Percentiles rank a stretch among this genome's conserved stretches.
Conservation (phyloP, 2,329 filamentous ascomycete species). For the Pestalotiopsis sp. region DNA sequence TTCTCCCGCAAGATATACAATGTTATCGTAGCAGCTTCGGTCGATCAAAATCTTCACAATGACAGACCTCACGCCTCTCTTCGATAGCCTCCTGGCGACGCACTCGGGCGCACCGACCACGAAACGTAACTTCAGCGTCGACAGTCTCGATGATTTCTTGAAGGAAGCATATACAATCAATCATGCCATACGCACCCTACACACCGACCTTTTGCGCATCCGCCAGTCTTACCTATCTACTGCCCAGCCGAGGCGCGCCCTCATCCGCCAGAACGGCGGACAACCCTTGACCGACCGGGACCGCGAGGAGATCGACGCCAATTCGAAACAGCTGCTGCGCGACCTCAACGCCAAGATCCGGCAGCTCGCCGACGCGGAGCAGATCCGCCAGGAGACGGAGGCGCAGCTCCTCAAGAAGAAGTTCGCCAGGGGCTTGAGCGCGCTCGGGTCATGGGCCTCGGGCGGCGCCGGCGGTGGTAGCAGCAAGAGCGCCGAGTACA, state of each 20-base stretch:
- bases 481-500: constrained; percentile 65
- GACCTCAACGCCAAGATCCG: constrained; percentile 83
- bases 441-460: constrained; percentile 66
- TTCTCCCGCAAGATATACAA: background rate
- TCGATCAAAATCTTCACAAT: constrained; percentile 34
- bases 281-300: constrained; percentile 76
- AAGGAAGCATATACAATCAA: constrained; percentile 97
- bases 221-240: constrained; percentile 91
- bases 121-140: constrained; percentile 41
- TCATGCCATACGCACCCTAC: constrained; percentile 79
- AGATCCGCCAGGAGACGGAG: constrained; percentile 78
- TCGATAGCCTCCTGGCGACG: constrained; percentile 69
- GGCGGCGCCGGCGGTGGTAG: constrained; percentile 55
- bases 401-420: constrained; percentile 72
- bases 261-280: constrained; percentile 49
- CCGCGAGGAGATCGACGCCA: constrained; percentile 83
- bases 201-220: constrained; percentile 78
- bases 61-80: constrained; percentile 67
- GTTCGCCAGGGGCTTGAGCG: constrained; percentile 66
- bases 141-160: constrained; percentile 80
- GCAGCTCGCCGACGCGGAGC: constrained; percentile 79
- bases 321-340: constrained; percentile 82
- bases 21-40: background rate
- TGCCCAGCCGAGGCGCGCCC: constrained; percentile 63
- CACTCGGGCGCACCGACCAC: constrained; percentile 56